A percentile compares a stretch with the other conserved stretches of the same genome.
phyloP scores from a whole-genome alignment of 441 rosid species.

The Adansonia grandidieri region DNA sequence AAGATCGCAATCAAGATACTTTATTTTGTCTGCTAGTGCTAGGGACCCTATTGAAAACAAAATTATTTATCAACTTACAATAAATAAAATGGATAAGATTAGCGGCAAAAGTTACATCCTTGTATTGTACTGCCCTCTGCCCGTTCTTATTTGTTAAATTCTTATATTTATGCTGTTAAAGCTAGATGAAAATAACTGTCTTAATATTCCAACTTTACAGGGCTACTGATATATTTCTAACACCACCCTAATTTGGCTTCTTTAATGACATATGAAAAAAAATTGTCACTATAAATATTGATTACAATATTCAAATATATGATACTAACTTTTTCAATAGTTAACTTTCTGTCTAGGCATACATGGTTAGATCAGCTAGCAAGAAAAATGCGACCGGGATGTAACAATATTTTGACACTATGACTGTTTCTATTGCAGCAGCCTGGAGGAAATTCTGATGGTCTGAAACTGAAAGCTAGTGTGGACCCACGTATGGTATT shows the following conservation, averaged over 20 bases:
- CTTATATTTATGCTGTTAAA: neutral
- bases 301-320: neutral
- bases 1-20: neutral
- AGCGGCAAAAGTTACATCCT: neutral
- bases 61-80: neutral
- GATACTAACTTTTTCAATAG: neutral
- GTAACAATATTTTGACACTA: slow-evolving; percentile 14
- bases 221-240: neutral
- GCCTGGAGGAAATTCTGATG: slow-evolving; percentile 70
- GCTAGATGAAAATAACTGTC: neutral
- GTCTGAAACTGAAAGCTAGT: slow-evolving; percentile 49
- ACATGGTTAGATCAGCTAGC: neutral
- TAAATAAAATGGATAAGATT: slow-evolving; percentile 4
- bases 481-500: slow-evolving; percentile 73
- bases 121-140: neutral
- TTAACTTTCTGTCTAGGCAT: neutral
- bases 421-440: slow-evolving; percentile 38
- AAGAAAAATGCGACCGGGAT: neutral
- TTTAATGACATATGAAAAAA: neutral
- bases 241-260: neutral
- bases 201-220: neutral
- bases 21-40: neutral
- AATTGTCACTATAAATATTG: neutral
- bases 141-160: neutral
- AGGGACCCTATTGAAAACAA: slow-evolving; percentile 17